Evolutionary conservation across 129 eudicot genomes (phyloP).

Genomic region (Erigeron canadensis): DNA sequence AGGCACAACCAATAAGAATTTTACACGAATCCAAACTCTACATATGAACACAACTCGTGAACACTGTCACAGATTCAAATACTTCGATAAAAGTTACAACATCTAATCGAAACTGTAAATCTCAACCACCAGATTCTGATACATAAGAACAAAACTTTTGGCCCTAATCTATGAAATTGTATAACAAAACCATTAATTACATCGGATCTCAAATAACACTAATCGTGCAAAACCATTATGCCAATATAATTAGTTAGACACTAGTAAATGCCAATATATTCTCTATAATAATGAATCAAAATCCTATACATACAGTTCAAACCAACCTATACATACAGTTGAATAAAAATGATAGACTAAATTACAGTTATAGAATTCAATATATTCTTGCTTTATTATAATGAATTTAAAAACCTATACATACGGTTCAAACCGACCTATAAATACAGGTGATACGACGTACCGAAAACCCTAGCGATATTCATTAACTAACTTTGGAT

Average conservation of each 20-base stretch:
- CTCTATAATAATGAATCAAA: no score
- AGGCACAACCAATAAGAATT: not conserved
- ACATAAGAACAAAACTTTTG: not conserved
- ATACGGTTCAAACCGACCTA: no score
- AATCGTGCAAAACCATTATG: no score
- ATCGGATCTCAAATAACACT: not conserved
- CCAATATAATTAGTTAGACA: no score
- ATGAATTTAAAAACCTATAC: no score
- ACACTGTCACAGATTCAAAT: not conserved
- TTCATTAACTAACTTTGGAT: slow-evolving; percentile 6
- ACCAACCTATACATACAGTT: not conserved
- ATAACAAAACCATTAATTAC: not conserved
- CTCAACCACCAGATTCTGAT: not conserved
- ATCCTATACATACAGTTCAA: no score
- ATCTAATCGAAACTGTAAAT: not conserved
- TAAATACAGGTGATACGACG: not conserved
- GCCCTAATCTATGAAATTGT: not conserved
- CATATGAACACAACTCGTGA: not conserved
- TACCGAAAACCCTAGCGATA: slow-evolving; percentile 15
- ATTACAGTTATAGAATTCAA: no score
- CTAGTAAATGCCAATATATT: no score
- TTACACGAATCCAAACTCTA: no score
- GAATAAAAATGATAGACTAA: not conserved
- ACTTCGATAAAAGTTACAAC: not conserved
- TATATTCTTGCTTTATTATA: no score